Evolutionary conservation across 768 basidiomycete genomes (phyloP), one percentile per base, ranked within the genome.

Genomic region (Russula sp.): DNA sequence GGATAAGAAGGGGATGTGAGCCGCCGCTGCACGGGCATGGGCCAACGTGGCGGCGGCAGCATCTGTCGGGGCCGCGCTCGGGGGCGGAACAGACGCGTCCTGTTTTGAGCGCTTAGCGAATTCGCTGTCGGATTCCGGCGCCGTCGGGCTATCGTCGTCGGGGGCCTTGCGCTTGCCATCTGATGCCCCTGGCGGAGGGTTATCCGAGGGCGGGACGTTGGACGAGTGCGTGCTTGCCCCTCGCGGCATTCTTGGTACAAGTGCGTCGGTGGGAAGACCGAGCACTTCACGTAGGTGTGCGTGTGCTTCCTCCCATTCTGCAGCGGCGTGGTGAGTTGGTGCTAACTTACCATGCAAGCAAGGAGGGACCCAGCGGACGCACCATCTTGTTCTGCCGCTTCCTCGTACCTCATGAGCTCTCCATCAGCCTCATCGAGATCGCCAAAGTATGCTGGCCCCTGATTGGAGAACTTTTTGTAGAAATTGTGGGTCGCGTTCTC

Each of bases 371-470:
- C 37, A 14, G 37, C 49, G 31, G 40, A 59, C 27, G 27, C 67
- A 90, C 92, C 88, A 71, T 86, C 82, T 61, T 87, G 81, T 72
- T 94, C 92, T 32, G 84, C 82, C 61, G 80, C 78, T 48, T 74
- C 75, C 74, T 98, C 96, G 63, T 79, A 90, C 58, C 83, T 79
- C 16, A 93, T 71, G 35, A 99, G 72, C n/a, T 75, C 75, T 8
- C 80, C 85, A 58, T 83, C 86, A 3, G 75, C 74, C 72, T 99
- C 95, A 71, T 98, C 96, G 14, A 87, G 68, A 70, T 99, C 94
- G 8, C 96, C 94, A 73, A 89, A 98, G 72, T 99, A 98, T 0
- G 82, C 80, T 1, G 91, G 91, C 0, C 89, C 91, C 71, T 93
- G 91, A 68, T 88, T 85, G 76, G 85, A 83, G 72, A 94, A 98